phyloP scores from a whole-genome alignment of 129 eudicot genomes.

The Smallanthus sonchifolius region DNA sequence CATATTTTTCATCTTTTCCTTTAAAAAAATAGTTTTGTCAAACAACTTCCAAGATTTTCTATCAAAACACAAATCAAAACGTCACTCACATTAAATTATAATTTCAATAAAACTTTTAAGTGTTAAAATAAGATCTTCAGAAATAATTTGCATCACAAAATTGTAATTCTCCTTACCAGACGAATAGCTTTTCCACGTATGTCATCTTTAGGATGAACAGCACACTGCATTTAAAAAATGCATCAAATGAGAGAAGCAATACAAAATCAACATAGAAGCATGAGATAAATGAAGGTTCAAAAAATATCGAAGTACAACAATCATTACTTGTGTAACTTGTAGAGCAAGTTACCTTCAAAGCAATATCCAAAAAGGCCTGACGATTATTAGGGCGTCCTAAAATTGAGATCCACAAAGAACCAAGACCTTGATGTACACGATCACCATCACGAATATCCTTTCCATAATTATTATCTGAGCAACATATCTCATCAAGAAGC shows the following conservation, averaged over 20 bases:
- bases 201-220: conserved; percentile 81
- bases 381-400: conserved; percentile 67
- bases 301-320: background rate
- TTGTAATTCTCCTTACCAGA: conserved; percentile 48
- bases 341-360: conserved; percentile 57
- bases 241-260: conserved; percentile 20
- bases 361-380: conserved; percentile 76
- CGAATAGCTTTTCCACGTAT: conserved; percentile 88
- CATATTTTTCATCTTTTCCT: background rate
- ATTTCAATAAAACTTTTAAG: background rate
- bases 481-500: conserved; percentile 72
- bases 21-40: background rate
- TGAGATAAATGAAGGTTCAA: background rate
- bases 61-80: conserved; percentile 3
- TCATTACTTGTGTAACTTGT: background rate
- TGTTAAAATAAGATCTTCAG: conserved; percentile 10
- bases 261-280: background rate
- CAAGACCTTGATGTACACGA: conserved; percentile 96
- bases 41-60: conserved; percentile 2
- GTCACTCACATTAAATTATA: background rate
- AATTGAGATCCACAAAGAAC: conserved; percentile 84
- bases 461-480: conserved; percentile 39
- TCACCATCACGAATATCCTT: conserved; percentile 72
- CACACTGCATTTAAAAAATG: conserved; percentile 61
- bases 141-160: conserved; percentile 9